Evolutionary conservation across 140 eudicot genomes (phyloP).

Genomic region (Stevia rebaudiana): DNA sequence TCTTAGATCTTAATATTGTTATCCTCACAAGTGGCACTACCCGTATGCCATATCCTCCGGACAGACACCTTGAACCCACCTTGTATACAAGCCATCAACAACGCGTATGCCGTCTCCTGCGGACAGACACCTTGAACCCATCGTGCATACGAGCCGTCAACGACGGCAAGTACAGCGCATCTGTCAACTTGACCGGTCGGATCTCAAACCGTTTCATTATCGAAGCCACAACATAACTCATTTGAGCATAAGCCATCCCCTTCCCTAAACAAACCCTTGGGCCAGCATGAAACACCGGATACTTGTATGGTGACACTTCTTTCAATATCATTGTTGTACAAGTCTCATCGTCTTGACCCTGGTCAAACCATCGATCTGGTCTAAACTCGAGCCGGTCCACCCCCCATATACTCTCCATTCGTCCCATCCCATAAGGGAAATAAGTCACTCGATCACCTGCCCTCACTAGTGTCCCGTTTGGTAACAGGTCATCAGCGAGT

Average conservation of each 20-base stretch:
- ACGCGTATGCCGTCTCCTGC: not conserved
- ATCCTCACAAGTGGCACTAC: conserved; percentile 6
- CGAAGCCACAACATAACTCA: conserved; percentile 59
- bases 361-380: conserved; percentile 56
- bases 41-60: not conserved
- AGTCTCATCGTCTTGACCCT: not conserved
- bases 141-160: conserved; percentile 41
- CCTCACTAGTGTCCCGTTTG: conserved; percentile 57
- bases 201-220: conserved; percentile 48
- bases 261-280: conserved; percentile 72
- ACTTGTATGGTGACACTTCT: conserved; percentile 45
- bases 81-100: no score
- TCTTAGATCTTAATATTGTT: not conserved
- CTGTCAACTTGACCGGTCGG: not conserved
- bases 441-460: conserved; percentile 64
- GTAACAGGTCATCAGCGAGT: conserved; percentile 36
- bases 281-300: conserved; percentile 77
- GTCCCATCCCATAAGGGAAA: conserved; percentile 71
- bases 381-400: conserved; percentile 48
- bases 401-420: conserved; percentile 76
- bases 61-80: conserved; percentile 33
- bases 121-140: conserved; percentile 33
- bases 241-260: conserved; percentile 61
- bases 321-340: conserved; percentile 16
- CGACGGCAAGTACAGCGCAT: conserved; percentile 31